phyloP scores from a whole-genome alignment of 1,139 yeast genomes.

The Hemisphaericaspora lyxosophila region DNA sequence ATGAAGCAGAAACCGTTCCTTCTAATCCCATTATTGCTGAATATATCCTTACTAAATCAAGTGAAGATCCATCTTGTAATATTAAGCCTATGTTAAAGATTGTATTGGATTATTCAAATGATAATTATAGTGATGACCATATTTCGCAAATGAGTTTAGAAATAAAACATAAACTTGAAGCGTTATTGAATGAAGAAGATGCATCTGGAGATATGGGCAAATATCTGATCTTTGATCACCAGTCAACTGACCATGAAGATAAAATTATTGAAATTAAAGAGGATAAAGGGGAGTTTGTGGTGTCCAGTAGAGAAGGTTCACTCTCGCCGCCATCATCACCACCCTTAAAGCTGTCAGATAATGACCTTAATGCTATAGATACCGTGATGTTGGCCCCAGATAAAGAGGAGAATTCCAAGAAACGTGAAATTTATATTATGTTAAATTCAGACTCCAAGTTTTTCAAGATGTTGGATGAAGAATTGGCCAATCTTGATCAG shows the following conservation, averaged over 20 bases:
- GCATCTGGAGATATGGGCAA: constrained; percentile 6
- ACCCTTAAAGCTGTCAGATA: constrained; percentile 2
- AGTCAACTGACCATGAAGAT: constrained; percentile 9
- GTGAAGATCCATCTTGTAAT: constrained; percentile 16
- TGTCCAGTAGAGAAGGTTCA: constrained; percentile 15
- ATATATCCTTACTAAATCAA: constrained; percentile 38
- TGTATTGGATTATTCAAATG: constrained; percentile 33
- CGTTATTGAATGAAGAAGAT: constrained; percentile 23
- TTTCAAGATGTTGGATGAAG: constrained; percentile 58
- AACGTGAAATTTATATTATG: constrained; percentile 34
- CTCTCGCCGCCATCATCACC: constrained; percentile 14
- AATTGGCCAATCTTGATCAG: constrained; percentile 49
- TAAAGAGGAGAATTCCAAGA: constrained; percentile 5
- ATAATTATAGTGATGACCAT: constrained; percentile 36
- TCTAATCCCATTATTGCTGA: constrained; percentile 45
- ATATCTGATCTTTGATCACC: constrained; percentile 3
- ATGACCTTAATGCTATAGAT: constrained; percentile 5
- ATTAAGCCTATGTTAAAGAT: constrained; percentile 42
- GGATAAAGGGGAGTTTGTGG: constrained; percentile 14
- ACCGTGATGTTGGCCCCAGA: constrained; percentile 7
- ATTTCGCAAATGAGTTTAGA: constrained; percentile 33
- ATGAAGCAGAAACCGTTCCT: constrained; percentile 34
- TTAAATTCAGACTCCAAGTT: constrained; percentile 50
- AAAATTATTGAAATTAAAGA: constrained; percentile 20
- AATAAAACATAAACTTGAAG: constrained; percentile 33